phyloP scores from a whole-genome alignment of 2,329 filamentous ascomycete genomes.

The Aotearoamyces nothofagi region DNA sequence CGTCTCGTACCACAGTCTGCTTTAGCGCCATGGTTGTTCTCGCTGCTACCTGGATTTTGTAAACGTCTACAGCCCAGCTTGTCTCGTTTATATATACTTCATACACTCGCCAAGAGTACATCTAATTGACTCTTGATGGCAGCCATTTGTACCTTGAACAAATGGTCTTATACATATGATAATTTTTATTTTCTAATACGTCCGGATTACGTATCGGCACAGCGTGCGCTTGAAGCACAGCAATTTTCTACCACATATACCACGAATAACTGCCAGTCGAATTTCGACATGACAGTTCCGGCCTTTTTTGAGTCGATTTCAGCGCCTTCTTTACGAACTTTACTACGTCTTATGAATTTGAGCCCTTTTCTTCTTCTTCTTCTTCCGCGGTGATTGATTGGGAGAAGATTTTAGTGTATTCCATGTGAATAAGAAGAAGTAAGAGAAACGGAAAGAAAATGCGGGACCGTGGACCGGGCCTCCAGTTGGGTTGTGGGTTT shows the following conservation, averaged over 20 bases:
- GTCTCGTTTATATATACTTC: too few species aligned
- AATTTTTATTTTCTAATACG: constrained; percentile 1
- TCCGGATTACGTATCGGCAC: neutral
- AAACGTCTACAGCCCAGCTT: neutral
- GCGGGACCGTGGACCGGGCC: too few species aligned
- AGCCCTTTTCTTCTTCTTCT: too few species aligned
- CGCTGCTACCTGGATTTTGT: neutral
- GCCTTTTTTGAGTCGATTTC: neutral
- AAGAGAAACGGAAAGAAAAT: too few species aligned
- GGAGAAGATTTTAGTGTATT: neutral
- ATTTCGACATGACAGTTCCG: neutral
- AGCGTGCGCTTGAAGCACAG: neutral
- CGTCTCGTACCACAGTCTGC: neutral
- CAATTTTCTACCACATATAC: constrained; percentile 1
- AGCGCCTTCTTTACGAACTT: neutral
- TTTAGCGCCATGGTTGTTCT: neutral
- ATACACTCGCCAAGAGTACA: too few species aligned
- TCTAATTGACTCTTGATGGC: too few species aligned
- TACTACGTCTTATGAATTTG: neutral
- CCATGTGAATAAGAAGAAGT: neutral
- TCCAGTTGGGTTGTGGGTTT: too few species aligned
- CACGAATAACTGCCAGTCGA: too few species aligned
- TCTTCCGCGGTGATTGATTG: too few species aligned
- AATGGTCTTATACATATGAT: neutral
- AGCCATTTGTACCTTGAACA: too few species aligned